Evolutionary conservation across 2,329 filamentous ascomycete genomes (phyloP).

Genomic region (Colletotrichum eremochloae): DNA sequence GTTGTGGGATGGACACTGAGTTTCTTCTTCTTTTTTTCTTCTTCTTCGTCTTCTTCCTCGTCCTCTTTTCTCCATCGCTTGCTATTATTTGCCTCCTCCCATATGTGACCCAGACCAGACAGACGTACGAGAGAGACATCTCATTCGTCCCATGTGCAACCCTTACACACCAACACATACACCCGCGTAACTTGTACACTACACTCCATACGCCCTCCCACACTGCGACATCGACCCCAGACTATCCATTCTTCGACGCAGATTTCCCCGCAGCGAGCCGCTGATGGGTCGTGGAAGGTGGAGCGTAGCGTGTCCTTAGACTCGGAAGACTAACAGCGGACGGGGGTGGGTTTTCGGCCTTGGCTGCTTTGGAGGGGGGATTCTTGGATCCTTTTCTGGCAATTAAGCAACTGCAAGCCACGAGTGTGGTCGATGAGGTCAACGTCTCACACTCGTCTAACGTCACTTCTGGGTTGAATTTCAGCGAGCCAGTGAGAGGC

Average conservation of each 20-base stretch:
- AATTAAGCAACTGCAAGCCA: constrained; percentile 13
- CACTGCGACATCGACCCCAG: constrained; percentile 21
- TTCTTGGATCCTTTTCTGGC: constrained; percentile 1
- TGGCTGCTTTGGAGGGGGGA: not conserved
- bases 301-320: constrained; percentile 21
- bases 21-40: not conserved
- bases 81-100: not conserved
- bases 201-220: not conserved
- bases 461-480: constrained; percentile 36
- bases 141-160: not conserved
- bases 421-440: constrained; percentile 29
- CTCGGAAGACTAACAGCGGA: constrained; percentile 19
- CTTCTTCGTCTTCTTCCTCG: not conserved
- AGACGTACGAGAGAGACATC: constrained; percentile 9
- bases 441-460: constrained; percentile 16
- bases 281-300: constrained; percentile 38
- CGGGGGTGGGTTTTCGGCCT: not conserved
- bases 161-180: constrained; percentile 48
- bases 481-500: constrained; percentile 40
- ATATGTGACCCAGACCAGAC: constrained; percentile 4
- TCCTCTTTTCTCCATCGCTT: not conserved
- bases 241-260: constrained; percentile 24
- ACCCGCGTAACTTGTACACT: not conserved
- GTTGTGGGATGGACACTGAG: not conserved
- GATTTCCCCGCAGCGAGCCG: constrained; percentile 35